These are phyloP conservation scores for Spongispora temasekensis DNA, from an alignment of 1,284 basidiomycete genomes.

Conservation along the genomic window DNA sequence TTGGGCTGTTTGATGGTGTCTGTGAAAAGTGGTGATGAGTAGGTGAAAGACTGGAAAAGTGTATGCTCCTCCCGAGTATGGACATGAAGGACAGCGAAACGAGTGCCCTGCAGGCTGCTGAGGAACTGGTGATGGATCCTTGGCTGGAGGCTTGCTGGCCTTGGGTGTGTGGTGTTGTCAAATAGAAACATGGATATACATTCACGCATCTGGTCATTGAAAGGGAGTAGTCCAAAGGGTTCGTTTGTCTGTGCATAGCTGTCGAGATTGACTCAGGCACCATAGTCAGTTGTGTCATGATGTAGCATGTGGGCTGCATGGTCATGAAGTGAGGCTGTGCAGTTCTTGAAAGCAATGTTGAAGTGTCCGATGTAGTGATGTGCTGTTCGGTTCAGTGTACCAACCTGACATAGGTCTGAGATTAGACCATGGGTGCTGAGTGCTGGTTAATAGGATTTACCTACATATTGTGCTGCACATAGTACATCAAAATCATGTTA, in stretches of 20 bases:
- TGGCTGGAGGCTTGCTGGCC: too few relatives aligned
- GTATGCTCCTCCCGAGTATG: not conserved
- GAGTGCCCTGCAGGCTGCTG: not conserved
- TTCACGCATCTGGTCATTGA: not conserved
- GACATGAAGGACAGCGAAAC: not conserved
- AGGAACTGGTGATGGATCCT: not conserved
- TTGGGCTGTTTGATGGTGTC: not conserved
- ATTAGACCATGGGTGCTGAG: not conserved
- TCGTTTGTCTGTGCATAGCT: not conserved
- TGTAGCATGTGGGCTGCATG: not conserved
- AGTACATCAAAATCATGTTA: not conserved
- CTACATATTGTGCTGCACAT: not conserved
- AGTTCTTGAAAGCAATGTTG: not conserved
- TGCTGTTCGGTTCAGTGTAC: not conserved
- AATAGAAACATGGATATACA: not conserved
- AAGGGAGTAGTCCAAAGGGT: not conserved
- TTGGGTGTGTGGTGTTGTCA: too few relatives aligned
- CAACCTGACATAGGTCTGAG: not conserved
- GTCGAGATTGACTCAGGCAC: not conserved
- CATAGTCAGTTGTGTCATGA: not conserved
- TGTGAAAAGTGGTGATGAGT: not conserved
- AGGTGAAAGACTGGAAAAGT: not conserved
- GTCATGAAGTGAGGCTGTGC: not conserved
- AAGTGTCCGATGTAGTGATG: not conserved
- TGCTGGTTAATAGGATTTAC: too few relatives aligned